Percentiles rank a stretch among this genome's conserved stretches.
These are phyloP conservation scores for Wickerhamomyces canadensis DNA, from an alignment of 805 yeast species.

Conservation along the genomic window DNA sequence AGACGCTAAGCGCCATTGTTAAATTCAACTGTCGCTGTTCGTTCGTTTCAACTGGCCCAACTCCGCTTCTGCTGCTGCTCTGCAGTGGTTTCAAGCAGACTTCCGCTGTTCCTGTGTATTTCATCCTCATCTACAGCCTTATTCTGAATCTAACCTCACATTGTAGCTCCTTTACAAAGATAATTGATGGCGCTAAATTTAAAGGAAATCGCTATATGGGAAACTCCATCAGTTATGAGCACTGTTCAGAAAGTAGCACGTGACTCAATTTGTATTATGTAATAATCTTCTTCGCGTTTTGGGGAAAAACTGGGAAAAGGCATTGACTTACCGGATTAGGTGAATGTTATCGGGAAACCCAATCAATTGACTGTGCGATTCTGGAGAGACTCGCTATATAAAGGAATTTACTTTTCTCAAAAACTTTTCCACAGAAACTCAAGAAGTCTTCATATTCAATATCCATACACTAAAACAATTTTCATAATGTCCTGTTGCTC, in stretches of 20 bases:
- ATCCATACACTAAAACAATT: too few species aligned
- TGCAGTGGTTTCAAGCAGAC: background rate
- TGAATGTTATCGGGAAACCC: slow-evolving; percentile 9
- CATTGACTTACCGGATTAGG: slow-evolving; percentile 15
- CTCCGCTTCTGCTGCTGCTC: background rate
- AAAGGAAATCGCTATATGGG: too few species aligned
- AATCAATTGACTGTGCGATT: too few species aligned
- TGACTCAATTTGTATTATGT: background rate
- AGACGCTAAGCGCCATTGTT: background rate
- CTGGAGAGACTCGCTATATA: too few species aligned
- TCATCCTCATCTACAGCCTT: background rate
- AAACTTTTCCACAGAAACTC: too few species aligned
- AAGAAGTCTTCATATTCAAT: too few species aligned
- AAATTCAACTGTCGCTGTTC: background rate
- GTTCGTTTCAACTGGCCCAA: background rate
- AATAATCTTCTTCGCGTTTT: too few species aligned
- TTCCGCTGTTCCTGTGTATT: background rate
- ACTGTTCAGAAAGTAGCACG: too few species aligned
- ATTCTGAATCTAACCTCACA: too few species aligned
- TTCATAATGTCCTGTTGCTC: background rate
- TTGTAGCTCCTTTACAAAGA: too few species aligned
- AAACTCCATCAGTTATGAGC: too few species aligned
- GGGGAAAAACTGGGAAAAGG: background rate
- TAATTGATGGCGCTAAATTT: too few species aligned
- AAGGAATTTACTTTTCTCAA: background rate